Percentiles rank a stretch among this genome's conserved stretches.
Conservation (phyloP, 306 rosid species). For the Citrullus mucosospermus region DNA sequence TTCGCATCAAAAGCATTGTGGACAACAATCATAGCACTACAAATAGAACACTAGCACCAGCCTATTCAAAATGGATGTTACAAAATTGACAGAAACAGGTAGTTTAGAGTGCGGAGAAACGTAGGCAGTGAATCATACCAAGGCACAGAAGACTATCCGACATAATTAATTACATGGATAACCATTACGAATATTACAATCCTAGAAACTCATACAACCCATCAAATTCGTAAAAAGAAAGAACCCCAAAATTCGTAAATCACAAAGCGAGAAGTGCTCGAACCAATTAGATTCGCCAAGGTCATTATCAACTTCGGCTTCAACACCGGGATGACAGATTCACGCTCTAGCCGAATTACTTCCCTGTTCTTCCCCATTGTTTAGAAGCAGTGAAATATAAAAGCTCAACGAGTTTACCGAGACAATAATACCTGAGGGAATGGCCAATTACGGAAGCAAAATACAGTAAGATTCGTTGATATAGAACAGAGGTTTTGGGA, state of each 20-base stretch:
- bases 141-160: background rate
- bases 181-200: background rate
- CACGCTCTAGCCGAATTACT: conserved; percentile 71
- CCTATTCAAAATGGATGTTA: background rate
- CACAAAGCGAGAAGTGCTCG: background rate
- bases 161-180: background rate
- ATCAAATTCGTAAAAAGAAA: background rate
- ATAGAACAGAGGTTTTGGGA: background rate
- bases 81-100: background rate
- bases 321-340: conserved; percentile 74
- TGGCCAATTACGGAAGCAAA: background rate
- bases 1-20: background rate
- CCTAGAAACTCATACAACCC: background rate
- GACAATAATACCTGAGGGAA: background rate
- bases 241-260: background rate
- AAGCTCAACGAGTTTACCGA: no score
- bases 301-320: conserved; percentile 75
- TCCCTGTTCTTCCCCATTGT: conserved; percentile 32
- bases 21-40: background rate
- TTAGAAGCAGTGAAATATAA: background rate
- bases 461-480: background rate
- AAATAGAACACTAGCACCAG: background rate
- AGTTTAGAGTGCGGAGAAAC: background rate
- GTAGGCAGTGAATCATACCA: background rate
- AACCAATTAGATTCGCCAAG: conserved; percentile 81